phyloP scores from a whole-genome alignment of 768 basidiomycete genomes.

The Russula compacta region DNA sequence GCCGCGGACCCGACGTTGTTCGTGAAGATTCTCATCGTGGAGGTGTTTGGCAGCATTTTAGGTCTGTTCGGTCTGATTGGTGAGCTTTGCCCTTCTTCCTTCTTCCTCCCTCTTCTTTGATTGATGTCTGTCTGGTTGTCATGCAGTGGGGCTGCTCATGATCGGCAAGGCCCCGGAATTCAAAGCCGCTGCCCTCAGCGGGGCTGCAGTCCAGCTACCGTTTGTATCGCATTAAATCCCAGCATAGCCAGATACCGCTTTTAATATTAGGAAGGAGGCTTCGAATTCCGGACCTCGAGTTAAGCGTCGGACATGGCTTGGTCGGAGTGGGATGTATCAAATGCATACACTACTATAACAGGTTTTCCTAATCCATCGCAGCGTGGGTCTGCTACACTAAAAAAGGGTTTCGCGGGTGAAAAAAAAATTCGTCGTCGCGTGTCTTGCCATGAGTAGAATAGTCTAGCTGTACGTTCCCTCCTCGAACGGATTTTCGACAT shows the following conservation, averaged over 20 bases:
- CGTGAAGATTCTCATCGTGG: constrained; percentile 94
- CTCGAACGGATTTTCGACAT: constrained; percentile 24
- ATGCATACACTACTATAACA: background rate
- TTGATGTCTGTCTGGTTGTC: constrained; percentile 1
- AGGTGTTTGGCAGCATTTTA: constrained; percentile 87
- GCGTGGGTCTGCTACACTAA: background rate
- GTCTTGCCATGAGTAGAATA: background rate
- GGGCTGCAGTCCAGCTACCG: background rate
- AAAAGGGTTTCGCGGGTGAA: background rate
- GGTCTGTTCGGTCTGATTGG: constrained; percentile 91
- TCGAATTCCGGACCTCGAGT: background rate
- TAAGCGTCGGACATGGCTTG: background rate
- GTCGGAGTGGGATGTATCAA: background rate
- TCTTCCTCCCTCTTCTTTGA: background rate
- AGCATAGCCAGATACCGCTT: background rate
- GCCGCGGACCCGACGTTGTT: constrained; percentile 92
- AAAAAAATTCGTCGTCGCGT: background rate
- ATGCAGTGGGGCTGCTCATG: constrained; percentile 72
- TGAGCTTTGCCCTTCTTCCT: constrained; percentile 31
- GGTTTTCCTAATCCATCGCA: background rate
- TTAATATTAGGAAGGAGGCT: background rate
- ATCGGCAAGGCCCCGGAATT: constrained; percentile 59
- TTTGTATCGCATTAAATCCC: background rate
- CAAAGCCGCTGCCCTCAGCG: constrained; percentile 27
- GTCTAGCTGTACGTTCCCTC: constrained; percentile 14